These are phyloP conservation scores for Incumbomyces delicatus DNA, from an alignment of 2,329 filamentous ascomycete genomes.

Conservation along the genomic window DNA sequence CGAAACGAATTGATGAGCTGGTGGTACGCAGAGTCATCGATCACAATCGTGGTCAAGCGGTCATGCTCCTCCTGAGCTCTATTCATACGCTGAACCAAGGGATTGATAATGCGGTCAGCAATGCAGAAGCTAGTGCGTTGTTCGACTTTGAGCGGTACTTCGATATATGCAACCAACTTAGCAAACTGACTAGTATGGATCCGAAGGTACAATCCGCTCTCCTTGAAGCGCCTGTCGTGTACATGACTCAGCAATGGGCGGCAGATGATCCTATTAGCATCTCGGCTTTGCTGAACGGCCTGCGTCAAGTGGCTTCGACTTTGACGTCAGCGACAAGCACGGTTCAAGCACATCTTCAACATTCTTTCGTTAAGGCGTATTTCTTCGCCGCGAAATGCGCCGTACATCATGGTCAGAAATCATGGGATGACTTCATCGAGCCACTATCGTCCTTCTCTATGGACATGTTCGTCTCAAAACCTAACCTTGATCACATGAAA, in stretches of 20 bases:
- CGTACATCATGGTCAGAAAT: background rate
- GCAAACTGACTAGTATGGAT: background rate
- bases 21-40: constrained; percentile 3
- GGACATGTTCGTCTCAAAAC: constrained; percentile 2
- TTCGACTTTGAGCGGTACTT: background rate
- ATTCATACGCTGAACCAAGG: background rate
- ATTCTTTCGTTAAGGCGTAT: background rate
- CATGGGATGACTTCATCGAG: constrained; percentile 6
- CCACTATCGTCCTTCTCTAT: constrained; percentile 1
- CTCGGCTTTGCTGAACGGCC: background rate
- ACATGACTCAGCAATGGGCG: background rate
- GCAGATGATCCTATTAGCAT: background rate
- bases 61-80: background rate
- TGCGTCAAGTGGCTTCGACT: background rate
- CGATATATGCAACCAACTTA: background rate
- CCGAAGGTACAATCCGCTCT: background rate
- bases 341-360: background rate
- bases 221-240: background rate
- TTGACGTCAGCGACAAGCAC: background rate
- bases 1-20: background rate
- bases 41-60: constrained; percentile 1
- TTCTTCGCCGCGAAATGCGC: background rate
- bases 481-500: constrained; percentile 1
- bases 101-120: background rate
- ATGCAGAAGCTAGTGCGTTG: background rate